These are phyloP conservation scores for Saccharomyces paradoxus DNA, from an alignment of 805 yeast species.

Conservation along the genomic window DNA sequence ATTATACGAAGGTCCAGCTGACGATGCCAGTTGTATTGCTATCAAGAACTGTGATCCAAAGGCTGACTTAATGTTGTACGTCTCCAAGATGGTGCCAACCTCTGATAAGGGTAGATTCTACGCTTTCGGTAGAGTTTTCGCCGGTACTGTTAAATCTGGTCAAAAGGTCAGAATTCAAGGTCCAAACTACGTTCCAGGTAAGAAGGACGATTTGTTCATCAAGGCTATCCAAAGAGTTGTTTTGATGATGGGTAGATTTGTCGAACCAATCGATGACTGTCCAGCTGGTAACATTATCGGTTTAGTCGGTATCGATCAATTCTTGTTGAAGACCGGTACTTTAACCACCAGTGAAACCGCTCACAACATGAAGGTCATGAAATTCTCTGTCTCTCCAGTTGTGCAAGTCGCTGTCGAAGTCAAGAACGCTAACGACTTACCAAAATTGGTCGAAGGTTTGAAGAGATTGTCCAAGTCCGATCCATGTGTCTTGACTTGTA, in stretches of 20 bases:
- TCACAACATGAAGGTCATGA: conserved; percentile 99
- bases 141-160: conserved; percentile 99
- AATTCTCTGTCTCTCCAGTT: conserved; percentile 99
- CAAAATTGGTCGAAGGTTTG: conserved; percentile 99
- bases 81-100: conserved; percentile 99
- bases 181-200: conserved; percentile 98
- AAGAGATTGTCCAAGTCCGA: conserved; percentile 99
- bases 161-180: conserved; percentile 99
- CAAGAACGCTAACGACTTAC: conserved; percentile 98
- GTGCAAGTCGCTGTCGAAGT: conserved; percentile 99
- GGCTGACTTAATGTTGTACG: conserved; percentile 97
- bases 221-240: conserved; percentile 99
- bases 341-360: conserved; percentile 92
- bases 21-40: conserved; percentile 82
- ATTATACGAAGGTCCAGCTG: conserved; percentile 97
- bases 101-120: conserved; percentile 99
- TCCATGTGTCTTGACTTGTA: conserved; percentile 89
- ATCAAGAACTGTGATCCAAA: conserved; percentile 97
- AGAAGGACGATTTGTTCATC: conserved; percentile 93
- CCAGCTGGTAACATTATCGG: conserved; percentile 99
- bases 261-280: conserved; percentile 97
- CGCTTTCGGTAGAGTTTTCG: conserved; percentile 99
- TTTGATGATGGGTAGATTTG: conserved; percentile 98
- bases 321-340: conserved; percentile 98
- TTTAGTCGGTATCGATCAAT: conserved; percentile 99